Percentiles rank a stretch among this genome's conserved stretches.
These are phyloP conservation scores for Pseudoneurospora amorphoporcata DNA, from an alignment of 495 filamentous ascomycete species.

Conservation along the genomic window DNA sequence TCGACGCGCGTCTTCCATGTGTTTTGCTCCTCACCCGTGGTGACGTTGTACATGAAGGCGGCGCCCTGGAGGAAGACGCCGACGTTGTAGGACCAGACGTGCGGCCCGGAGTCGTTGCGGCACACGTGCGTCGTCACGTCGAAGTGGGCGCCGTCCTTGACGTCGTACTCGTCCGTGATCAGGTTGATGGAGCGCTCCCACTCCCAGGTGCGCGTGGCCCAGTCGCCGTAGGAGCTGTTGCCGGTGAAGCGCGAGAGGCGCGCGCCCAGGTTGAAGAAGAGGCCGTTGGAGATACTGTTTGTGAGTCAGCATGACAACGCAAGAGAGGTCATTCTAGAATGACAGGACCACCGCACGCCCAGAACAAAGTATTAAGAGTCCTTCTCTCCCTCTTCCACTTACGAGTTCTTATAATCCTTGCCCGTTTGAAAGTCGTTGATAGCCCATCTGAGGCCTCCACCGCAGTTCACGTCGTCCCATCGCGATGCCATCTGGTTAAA, in stretches of 20 bases:
- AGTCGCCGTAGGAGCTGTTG: conserved; percentile 64
- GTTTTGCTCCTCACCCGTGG: conserved; percentile 31
- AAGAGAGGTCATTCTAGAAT: neutral
- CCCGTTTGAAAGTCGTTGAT: conserved; percentile 73
- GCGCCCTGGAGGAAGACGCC: conserved; percentile 64
- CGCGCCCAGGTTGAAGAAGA: conserved; percentile 73
- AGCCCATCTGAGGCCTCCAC: conserved; percentile 78
- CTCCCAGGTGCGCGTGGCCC: conserved; percentile 61
- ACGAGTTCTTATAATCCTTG: conserved; percentile 68
- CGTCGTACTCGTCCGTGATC: conserved; percentile 48
- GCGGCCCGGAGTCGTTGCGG: conserved; percentile 40
- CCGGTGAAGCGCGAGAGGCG: conserved; percentile 65
- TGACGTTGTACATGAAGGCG: conserved; percentile 68
- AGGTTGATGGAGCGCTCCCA: conserved; percentile 55
- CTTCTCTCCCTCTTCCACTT: neutral
- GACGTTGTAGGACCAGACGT: conserved; percentile 71
- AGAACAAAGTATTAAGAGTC: neutral
- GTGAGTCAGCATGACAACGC: neutral
- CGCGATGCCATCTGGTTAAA: conserved; percentile 58
- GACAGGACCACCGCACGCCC: neutral
- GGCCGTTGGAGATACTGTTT: conserved; percentile 54
- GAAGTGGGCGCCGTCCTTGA: conserved; percentile 58
- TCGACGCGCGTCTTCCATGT: conserved; percentile 48
- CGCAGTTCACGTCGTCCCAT: conserved; percentile 61
- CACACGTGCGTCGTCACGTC: conserved; percentile 37